Conservation (phyloP, 2,329 filamentous ascomycete species). For the Acephala macrosclerotiorum region DNA sequence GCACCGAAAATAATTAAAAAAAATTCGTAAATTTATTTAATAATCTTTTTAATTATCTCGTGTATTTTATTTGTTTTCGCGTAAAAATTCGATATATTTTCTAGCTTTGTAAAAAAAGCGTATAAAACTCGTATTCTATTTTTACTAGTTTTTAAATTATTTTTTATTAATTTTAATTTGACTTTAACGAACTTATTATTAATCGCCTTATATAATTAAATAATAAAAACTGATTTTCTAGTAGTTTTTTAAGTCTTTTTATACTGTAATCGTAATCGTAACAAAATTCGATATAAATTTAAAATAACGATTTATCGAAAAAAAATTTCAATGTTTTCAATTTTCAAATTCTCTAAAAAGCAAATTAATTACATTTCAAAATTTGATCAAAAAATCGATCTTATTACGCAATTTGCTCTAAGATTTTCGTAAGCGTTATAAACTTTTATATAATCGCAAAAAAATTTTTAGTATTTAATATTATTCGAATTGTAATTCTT, state of each 20-base stretch:
- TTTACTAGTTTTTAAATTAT: neutral
- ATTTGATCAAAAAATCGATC: conserved; percentile 8
- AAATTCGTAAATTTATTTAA: too few species aligned
- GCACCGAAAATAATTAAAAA: too few species aligned
- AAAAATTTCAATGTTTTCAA: conserved; percentile 31
- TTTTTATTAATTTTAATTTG: neutral
- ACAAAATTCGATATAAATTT: conserved; percentile 36
- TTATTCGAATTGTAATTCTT: conserved; percentile 14
- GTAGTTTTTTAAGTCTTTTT: conserved; percentile 21
- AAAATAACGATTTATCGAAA: conserved; percentile 35
- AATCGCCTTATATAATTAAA: conserved; percentile 22
- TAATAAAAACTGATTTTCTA: conserved; percentile 30
- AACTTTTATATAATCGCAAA: conserved; percentile 11
- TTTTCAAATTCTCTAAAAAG: conserved; percentile 19
- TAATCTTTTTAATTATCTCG: conserved; percentile 14
- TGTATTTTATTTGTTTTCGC: conserved; percentile 2
- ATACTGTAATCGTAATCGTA: conserved; percentile 37
- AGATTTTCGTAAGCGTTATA: conserved; percentile 12
- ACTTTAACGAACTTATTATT: conserved; percentile 19
- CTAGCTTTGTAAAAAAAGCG: conserved; percentile 25
- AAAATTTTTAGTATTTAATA: neutral
- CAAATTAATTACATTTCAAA: conserved; percentile 8
- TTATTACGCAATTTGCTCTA: conserved; percentile 10
- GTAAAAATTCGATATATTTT: conserved; percentile 17
- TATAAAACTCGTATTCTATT: conserved; percentile 19